phyloP scores from a whole-genome alignment of 176 grass and related monocot species.

The Cenchrus americanus region DNA sequence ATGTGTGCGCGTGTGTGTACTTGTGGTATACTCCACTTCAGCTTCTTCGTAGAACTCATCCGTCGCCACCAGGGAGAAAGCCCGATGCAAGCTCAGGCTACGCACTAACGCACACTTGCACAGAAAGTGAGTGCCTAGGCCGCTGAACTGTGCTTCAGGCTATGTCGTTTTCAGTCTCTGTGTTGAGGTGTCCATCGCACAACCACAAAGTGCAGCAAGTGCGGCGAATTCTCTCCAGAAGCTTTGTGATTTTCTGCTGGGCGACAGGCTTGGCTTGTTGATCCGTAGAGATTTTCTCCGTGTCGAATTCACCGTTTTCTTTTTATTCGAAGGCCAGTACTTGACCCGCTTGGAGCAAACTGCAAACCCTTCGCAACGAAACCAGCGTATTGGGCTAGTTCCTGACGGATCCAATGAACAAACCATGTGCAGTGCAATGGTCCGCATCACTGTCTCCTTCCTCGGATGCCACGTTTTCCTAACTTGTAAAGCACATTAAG shows the following conservation, averaged over 20 bases:
- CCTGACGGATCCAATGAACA: too few species aligned
- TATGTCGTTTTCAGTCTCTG: neutral
- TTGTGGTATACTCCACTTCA: constrained; percentile 14
- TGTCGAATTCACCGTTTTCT: neutral
- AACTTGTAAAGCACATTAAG: neutral
- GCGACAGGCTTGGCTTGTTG: neutral
- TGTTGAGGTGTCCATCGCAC: neutral
- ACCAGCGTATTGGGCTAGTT: too few species aligned
- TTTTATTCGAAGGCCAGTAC: too few species aligned
- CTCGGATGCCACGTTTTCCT: too few species aligned
- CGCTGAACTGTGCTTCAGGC: neutral
- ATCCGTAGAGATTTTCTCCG: neutral
- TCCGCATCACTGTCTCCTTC: too few species aligned
- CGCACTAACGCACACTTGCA: too few species aligned
- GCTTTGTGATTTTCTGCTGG: constrained; percentile 9
- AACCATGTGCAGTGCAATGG: too few species aligned
- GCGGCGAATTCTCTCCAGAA: neutral
- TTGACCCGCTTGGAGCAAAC: too few species aligned
- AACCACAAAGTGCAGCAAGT: neutral
- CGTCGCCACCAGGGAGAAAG: neutral
- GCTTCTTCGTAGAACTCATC: neutral
- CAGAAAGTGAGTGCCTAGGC: too few species aligned
- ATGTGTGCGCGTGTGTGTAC: neutral
- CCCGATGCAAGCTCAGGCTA: neutral
- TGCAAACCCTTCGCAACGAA: too few species aligned